Percentiles rank a stretch among this genome's conserved stretches.
phyloP scores from a whole-genome alignment of 345 rosid genomes.

The Syzygium aromaticum region DNA sequence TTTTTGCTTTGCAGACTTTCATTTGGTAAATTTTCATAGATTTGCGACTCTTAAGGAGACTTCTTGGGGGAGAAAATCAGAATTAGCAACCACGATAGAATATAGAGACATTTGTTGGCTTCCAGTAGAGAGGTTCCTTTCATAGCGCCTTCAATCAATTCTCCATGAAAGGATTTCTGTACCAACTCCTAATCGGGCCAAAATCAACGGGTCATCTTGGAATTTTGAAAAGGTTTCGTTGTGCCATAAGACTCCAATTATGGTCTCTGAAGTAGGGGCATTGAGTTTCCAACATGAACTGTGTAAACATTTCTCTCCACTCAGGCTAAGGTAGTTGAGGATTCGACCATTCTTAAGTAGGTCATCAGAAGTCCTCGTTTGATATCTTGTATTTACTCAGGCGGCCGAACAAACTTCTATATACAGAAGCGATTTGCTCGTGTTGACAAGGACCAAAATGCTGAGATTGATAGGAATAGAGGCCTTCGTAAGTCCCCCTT shows the following conservation, averaged over 20 bases:
- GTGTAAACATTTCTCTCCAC: not conserved
- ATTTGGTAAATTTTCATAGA: not conserved
- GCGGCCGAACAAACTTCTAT: no score
- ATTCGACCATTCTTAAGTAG: not conserved
- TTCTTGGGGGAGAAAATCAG: not conserved
- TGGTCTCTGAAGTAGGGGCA: not conserved
- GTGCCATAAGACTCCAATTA: not conserved
- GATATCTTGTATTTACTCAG: not conserved
- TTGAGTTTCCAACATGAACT: not conserved
- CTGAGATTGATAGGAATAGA: no score
- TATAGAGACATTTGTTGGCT: not conserved
- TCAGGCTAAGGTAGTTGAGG: not conserved
- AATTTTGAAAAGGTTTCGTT: not conserved
- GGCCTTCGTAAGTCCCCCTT: no score
- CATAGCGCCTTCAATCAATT: not conserved
- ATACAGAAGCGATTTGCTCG: no score
- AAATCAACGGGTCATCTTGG: not conserved
- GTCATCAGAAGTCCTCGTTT: not conserved
- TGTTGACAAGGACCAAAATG: no score
- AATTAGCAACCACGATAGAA: not conserved
- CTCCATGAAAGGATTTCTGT: not conserved
- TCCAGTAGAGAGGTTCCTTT: not conserved
- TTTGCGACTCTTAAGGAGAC: not conserved
- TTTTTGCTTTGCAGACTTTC: not conserved
- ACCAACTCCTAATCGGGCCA: not conserved